Percentiles rank a stretch among this genome's conserved stretches.
These are phyloP conservation scores for Comarum palustre DNA, from an alignment of 306 rosid genomes.

Conservation along the genomic window DNA sequence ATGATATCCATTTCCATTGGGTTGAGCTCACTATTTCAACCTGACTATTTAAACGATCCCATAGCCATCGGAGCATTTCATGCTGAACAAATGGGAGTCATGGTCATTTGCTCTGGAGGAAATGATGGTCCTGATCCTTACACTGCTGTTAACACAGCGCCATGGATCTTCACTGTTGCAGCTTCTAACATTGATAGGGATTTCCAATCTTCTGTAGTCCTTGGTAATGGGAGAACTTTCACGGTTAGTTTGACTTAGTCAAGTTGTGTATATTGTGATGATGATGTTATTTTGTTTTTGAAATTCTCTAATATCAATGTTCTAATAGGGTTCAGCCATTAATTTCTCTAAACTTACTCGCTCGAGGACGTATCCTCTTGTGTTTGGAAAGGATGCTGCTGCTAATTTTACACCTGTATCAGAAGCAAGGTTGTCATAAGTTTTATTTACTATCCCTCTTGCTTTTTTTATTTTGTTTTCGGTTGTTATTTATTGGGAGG, in stretches of 20 bases:
- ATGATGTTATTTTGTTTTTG: constrained; percentile 1
- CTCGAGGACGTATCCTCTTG: constrained; percentile 62
- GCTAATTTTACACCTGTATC: constrained; percentile 59
- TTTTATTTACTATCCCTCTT: constrained; percentile 10
- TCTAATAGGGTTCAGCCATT: constrained; percentile 66
- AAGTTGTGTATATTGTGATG: neutral
- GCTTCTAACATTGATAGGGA: constrained; percentile 90
- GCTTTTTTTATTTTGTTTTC: neutral
- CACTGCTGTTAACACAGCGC: constrained; percentile 79
- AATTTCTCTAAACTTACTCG: constrained; percentile 62
- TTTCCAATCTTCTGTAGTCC: constrained; percentile 58
- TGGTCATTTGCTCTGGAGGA: constrained; percentile 90
- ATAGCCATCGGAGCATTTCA: constrained; percentile 95
- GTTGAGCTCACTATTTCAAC: constrained; percentile 49
- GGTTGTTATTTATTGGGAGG: neutral
- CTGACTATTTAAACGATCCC: constrained; percentile 68
- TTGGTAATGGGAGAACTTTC: constrained; percentile 64
- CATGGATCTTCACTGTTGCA: constrained; percentile 87
- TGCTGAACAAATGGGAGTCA: constrained; percentile 72
- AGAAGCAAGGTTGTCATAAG: constrained; percentile 73
- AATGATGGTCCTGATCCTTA: constrained; percentile 83
- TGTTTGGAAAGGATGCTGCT: constrained; percentile 60
- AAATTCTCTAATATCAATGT: constrained; percentile 13
- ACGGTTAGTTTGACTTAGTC: constrained; percentile 39
- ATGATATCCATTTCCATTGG: constrained; percentile 89